Evolutionary conservation across 805 yeast genomes (phyloP).

Genomic region (Ascoidea tarda): DNA sequence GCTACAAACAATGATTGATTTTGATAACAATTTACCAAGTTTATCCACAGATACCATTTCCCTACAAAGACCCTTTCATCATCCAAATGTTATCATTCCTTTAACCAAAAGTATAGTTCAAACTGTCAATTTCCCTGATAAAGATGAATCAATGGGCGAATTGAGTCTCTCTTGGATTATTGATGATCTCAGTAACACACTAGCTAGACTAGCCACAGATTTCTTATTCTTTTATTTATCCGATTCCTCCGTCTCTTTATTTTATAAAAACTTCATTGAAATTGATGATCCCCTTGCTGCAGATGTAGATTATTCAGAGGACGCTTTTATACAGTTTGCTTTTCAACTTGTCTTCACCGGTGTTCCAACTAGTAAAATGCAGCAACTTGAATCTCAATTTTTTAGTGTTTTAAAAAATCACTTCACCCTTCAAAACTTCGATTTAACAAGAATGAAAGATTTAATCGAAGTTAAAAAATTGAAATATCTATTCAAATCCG

Average conservation of each 20-base stretch:
- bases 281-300: slow-evolving; percentile 73
- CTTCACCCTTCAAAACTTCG: slow-evolving; percentile 34
- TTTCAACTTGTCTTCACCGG: slow-evolving; percentile 36
- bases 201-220: slow-evolving; percentile 55
- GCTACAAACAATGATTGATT: slow-evolving; percentile 37
- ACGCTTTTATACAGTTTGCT: slow-evolving; percentile 50
- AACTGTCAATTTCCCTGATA: slow-evolving; percentile 71
- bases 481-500: slow-evolving; percentile 46
- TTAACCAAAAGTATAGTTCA: slow-evolving; percentile 25
- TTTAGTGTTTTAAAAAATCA: slow-evolving; percentile 40
- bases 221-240: slow-evolving; percentile 63
- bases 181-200: slow-evolving; percentile 38
- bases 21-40: slow-evolving; percentile 43
- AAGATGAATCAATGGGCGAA: slow-evolving; percentile 77
- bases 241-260: slow-evolving; percentile 61
- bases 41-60: slow-evolving; percentile 19
- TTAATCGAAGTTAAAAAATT: slow-evolving; percentile 51
- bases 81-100: slow-evolving; percentile 25
- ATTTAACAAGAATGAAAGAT: slow-evolving; percentile 51
- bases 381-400: slow-evolving; percentile 37
- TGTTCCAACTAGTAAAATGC: slow-evolving; percentile 57
- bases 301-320: slow-evolving; percentile 53
- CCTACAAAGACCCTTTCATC: slow-evolving; percentile 66
- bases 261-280: slow-evolving; percentile 63
- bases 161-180: slow-evolving; percentile 70